These are phyloP conservation scores for Coniochaeta pulveracea DNA, from an alignment of 2,329 filamentous ascomycete species.

Conservation along the genomic window DNA sequence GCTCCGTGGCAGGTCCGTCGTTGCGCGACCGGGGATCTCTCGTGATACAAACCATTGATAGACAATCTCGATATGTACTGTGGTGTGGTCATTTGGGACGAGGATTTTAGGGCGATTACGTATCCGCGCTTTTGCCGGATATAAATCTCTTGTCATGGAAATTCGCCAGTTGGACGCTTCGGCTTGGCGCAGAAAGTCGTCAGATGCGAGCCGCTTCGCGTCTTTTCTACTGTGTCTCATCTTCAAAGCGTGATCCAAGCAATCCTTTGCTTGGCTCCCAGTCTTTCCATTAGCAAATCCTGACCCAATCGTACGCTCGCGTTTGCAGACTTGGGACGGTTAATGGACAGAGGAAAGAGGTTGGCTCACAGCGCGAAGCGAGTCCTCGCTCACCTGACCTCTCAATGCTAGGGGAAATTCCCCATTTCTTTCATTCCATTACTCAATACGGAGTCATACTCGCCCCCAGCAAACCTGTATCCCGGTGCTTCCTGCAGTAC, in stretches of 20 bases:
- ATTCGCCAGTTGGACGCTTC: constrained; percentile 2
- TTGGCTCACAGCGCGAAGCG: not conserved
- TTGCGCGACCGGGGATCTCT: no score
- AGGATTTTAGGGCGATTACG: constrained; percentile 4
- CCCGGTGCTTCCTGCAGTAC: no score
- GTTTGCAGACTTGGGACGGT: no score
- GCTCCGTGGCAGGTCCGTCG: no score
- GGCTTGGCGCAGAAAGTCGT: constrained; percentile 4
- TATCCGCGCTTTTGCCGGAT: constrained; percentile 2
- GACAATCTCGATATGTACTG: no score
- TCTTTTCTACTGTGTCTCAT: not conserved
- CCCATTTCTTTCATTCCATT: constrained; percentile 34
- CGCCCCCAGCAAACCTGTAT: no score
- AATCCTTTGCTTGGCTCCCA: not conserved
- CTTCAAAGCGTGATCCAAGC: no score
- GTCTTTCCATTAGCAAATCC: constrained; percentile 4
- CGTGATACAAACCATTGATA: no score
- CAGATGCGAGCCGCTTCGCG: constrained; percentile 2
- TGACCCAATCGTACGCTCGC: constrained; percentile 1
- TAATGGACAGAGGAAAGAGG: no score
- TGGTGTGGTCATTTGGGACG: no score
- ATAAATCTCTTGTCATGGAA: no score
- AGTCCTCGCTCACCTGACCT: constrained; percentile 24
- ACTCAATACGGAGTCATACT: constrained; percentile 28
- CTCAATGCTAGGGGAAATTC: constrained; percentile 19